Conservation (phyloP, 2,329 filamentous ascomycete genomes). For the Arthrobotrys musiformis region DNA sequence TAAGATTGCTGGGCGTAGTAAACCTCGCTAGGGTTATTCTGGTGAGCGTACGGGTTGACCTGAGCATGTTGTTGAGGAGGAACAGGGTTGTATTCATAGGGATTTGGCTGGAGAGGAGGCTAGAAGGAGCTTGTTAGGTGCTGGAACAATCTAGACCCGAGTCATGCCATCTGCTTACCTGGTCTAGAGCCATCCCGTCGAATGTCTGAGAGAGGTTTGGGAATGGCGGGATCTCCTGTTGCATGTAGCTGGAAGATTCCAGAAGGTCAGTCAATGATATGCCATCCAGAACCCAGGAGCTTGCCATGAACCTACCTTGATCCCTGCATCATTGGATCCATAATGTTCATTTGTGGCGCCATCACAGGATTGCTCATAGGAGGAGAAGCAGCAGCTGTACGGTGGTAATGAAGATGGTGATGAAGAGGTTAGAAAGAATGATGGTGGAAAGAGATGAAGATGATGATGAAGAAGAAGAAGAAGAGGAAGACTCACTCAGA, state of each 20-base stretch:
- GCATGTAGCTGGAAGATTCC: slow-evolving; percentile 40
- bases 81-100: slow-evolving; percentile 60
- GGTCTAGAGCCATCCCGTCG: slow-evolving; percentile 39
- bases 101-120: slow-evolving; percentile 61
- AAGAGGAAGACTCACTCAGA: slow-evolving; percentile 59
- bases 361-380: slow-evolving; percentile 60
- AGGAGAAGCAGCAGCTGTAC: slow-evolving; percentile 59
- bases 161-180: slow-evolving; percentile 3
- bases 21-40: slow-evolving; percentile 70
- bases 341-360: slow-evolving; percentile 59
- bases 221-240: slow-evolving; percentile 38
- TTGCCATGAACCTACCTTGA: slow-evolving; percentile 6
- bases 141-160: not conserved
- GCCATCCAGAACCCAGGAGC: not conserved
- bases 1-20: slow-evolving; percentile 69
- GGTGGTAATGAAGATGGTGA: not conserved
- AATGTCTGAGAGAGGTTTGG: slow-evolving; percentile 47
- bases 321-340: slow-evolving; percentile 53
- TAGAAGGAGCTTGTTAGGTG: slow-evolving; percentile 32
- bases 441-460: slow-evolving; percentile 28
- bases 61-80: slow-evolving; percentile 62
- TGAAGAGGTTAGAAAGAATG: not conserved
- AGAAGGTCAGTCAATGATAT: not conserved
- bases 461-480: slow-evolving; percentile 58
- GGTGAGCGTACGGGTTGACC: slow-evolving; percentile 64